A percentile compares a stretch with the other conserved stretches of the same genome.
phyloP scores from a whole-genome alignment of 2,329 filamentous ascomycete genomes.

The Cryphonectria carpinicola region DNA sequence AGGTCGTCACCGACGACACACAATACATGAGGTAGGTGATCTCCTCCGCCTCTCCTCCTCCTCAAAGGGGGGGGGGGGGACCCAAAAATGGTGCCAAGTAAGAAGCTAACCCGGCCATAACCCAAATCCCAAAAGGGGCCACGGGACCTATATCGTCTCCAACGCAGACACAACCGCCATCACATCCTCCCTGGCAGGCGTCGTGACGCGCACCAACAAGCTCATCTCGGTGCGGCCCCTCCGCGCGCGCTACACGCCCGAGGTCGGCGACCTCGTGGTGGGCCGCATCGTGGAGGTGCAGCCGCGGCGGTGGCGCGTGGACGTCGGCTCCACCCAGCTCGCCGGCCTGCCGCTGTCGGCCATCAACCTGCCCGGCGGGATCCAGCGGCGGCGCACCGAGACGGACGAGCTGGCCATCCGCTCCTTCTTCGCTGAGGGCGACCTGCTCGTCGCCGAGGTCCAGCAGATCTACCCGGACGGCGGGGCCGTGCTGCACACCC shows the following conservation, averaged over 20 bases:
- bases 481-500: constrained; percentile 84
- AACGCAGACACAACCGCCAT: constrained; percentile 68
- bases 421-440: constrained; percentile 95
- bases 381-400: constrained; percentile 86
- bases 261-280: constrained; percentile 94
- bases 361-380: constrained; percentile 94
- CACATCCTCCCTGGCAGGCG: constrained; percentile 87
- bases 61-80: too few relatives aligned
- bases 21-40: constrained; percentile 84
- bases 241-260: constrained; percentile 89
- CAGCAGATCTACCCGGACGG: constrained; percentile 88
- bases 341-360: constrained; percentile 83
- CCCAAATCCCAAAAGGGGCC: constrained; percentile 63
- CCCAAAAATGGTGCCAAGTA: not conserved
- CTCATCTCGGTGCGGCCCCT: constrained; percentile 89
- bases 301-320: constrained; percentile 89
- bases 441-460: constrained; percentile 92
- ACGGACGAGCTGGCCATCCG: constrained; percentile 97
- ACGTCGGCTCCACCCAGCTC: constrained; percentile 85
- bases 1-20: constrained; percentile 85
- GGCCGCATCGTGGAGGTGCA: constrained; percentile 96
- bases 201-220: constrained; percentile 92
- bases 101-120: not conserved
- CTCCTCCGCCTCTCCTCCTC: not conserved
- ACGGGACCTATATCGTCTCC: constrained; percentile 76